Conservation (phyloP, 2,329 filamentous ascomycete species). For the Colletotrichum sp. region DNA sequence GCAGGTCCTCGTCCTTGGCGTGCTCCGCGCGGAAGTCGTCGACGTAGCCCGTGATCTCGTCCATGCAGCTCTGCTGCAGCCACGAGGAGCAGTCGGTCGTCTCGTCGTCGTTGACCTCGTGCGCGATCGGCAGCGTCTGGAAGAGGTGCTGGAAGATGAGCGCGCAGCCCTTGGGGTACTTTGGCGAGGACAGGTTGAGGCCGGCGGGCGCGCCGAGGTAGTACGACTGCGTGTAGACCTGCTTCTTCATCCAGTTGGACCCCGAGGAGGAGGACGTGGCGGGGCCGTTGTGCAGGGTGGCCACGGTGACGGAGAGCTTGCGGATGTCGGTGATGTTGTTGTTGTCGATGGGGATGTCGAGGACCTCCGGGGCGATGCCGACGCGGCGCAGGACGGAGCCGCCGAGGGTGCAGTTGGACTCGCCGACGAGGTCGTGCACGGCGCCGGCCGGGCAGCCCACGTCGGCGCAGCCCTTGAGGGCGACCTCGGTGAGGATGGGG, state of each 20-base stretch:
- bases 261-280: neutral
- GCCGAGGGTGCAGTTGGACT: conserved; percentile 20
- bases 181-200: neutral
- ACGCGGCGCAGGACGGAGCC: conserved; percentile 18
- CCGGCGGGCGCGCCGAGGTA: conserved; percentile 17
- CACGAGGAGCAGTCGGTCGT: conserved; percentile 18
- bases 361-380: conserved; percentile 18
- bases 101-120: conserved; percentile 12
- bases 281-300: neutral
- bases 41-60: conserved; percentile 21
- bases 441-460: conserved; percentile 11
- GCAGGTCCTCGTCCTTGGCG: neutral
- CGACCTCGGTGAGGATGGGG: conserved; percentile 19
- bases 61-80: conserved; percentile 22
- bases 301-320: conserved; percentile 17
- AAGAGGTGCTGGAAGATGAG: conserved; percentile 21
- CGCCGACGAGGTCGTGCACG: conserved; percentile 13
- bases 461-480: conserved; percentile 13
- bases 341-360: conserved; percentile 20
- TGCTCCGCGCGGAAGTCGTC: conserved; percentile 17
- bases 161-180: conserved; percentile 17
- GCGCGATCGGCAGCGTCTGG: conserved; percentile 15
- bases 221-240: conserved; percentile 19
- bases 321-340: conserved; percentile 14
- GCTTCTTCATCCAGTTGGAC: conserved; percentile 15